Evolutionary conservation across 306 rosid genomes (phyloP).

Genomic region (Hippophae gyantsensis): DNA sequence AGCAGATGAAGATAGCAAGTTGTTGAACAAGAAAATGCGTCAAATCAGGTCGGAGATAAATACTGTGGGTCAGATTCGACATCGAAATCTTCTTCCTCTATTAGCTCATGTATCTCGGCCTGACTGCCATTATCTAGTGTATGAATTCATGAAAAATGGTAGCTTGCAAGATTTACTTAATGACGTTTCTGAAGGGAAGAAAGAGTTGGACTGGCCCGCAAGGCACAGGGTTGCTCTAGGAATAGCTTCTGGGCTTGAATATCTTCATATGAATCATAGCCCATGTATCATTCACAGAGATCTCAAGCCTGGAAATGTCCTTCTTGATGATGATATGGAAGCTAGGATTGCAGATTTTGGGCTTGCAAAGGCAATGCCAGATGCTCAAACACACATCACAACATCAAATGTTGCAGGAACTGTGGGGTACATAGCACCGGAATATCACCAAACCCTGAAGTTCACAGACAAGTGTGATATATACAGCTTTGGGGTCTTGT

Average conservation of each 20-base stretch:
- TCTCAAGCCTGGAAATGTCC: constrained; percentile 69
- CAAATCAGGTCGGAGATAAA: constrained; percentile 70
- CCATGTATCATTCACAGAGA: constrained; percentile 80
- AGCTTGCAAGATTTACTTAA: constrained; percentile 54
- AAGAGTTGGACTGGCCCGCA: constrained; percentile 52
- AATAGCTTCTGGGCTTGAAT: constrained; percentile 73
- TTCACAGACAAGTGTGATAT: constrained; percentile 91
- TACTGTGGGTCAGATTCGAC: constrained; percentile 85
- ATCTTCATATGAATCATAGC: constrained; percentile 58
- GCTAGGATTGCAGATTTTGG: constrained; percentile 96
- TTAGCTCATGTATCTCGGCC: constrained; percentile 73
- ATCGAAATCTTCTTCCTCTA: constrained; percentile 70
- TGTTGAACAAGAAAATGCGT: constrained; percentile 66
- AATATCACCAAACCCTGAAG: constrained; percentile 75
- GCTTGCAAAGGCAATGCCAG: constrained; percentile 77
- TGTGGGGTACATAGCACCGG: constrained; percentile 81
- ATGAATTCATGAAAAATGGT: constrained; percentile 89
- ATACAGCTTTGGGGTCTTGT: constrained; percentile 74
- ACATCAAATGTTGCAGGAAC: constrained; percentile 75
- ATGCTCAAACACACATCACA: constrained; percentile 57
- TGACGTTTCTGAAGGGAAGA: constrained; percentile 24
- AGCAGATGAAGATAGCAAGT: constrained; percentile 59
- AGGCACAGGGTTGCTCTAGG: constrained; percentile 68
- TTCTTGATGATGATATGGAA: constrained; percentile 83
- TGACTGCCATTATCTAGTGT: constrained; percentile 72